Evolutionary conservation across 345 rosid species (phyloP), one percentile per base, ranked within the genome.

Genomic region (Populus nigra): DNA sequence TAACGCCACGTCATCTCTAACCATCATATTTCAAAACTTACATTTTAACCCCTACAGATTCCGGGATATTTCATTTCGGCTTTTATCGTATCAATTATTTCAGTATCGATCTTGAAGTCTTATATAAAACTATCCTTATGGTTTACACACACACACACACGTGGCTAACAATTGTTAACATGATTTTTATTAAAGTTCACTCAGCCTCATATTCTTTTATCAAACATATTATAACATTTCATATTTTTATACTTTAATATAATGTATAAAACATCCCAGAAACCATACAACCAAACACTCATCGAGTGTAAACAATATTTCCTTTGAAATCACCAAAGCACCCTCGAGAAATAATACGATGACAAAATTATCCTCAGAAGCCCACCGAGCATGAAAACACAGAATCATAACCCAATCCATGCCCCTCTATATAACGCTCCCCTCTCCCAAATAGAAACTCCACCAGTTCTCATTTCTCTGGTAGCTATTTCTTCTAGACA

Each of bases 401-500:
- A 39, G 65, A 47, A 74, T 72, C 25, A 23, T 1, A 36, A 22
- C 71, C 76, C 49, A 9, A 22, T 66, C 47, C 36, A 8, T 2
- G 3, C 0, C 65, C 20, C 55, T 66, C 84, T 82, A 83, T 86
- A 86, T 77, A 86, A 70, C 0, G 8, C 74, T 15, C 7, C 1
- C 15, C 36, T 4, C 12, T 1, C 7, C 6, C 43, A n/a, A 11
- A 0, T 0, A 0, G 62, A 27, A 9, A 15, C 69, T 65, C 27
- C 65, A 73, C 72, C 68, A 18, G 16, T 68, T 43, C 38, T 11
- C 17, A 1, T 9, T 16, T 15, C 18, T 49, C 45, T 11, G 20
- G 7, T 66, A 13, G 29, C 16, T 1, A 10, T 23, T n/a, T 11
- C 65, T 59, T 4, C 29, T 23, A 9, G n/a, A 3, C 16, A 10